Conservation (phyloP, 805 yeast species). For the Ogataea sp. region DNA sequence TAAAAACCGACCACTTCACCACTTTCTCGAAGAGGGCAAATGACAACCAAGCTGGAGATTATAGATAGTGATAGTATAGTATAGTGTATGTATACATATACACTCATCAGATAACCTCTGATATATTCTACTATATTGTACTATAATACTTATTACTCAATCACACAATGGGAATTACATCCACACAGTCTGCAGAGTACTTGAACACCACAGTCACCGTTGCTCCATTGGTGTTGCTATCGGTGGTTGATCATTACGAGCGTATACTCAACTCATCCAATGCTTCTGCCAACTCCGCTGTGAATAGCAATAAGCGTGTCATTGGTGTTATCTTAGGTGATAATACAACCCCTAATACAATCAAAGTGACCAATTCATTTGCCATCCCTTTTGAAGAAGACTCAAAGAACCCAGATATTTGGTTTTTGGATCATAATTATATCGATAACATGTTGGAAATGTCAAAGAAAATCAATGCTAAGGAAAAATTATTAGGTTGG, state of each 20-base stretch:
- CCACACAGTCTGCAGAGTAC: conserved; percentile 3
- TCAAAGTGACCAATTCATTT: conserved; percentile 83
- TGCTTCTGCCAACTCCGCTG: conserved; percentile 6
- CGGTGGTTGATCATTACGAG: conserved; percentile 93
- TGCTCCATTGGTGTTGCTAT: conserved; percentile 89
- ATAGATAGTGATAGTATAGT: neutral
- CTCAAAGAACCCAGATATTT: conserved; percentile 80
- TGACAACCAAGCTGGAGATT: too few species aligned
- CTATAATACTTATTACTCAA: too few species aligned
- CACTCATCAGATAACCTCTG: too few species aligned
- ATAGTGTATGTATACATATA: too few species aligned
- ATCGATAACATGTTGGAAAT: conserved; percentile 95
- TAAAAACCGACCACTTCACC: too few species aligned
- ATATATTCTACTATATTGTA: too few species aligned
- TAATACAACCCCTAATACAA: conserved; percentile 30
- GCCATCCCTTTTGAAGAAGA: conserved; percentile 99
- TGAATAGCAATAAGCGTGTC: conserved; percentile 76
- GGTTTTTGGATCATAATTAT: conserved; percentile 96
- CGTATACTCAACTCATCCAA: conserved; percentile 40
- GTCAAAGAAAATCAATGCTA: conserved; percentile 97
- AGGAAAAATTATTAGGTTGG: conserved; percentile 97
- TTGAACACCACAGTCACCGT: conserved; percentile 62
- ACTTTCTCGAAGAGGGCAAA: too few species aligned
- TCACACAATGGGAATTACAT: neutral
- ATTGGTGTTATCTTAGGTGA: conserved; percentile 94